A percentile compares a stretch with the other conserved stretches of the same genome.
Evolutionary conservation across 2,329 filamentous ascomycete species (phyloP).

Genomic region (Colletotrichum trifolii): DNA sequence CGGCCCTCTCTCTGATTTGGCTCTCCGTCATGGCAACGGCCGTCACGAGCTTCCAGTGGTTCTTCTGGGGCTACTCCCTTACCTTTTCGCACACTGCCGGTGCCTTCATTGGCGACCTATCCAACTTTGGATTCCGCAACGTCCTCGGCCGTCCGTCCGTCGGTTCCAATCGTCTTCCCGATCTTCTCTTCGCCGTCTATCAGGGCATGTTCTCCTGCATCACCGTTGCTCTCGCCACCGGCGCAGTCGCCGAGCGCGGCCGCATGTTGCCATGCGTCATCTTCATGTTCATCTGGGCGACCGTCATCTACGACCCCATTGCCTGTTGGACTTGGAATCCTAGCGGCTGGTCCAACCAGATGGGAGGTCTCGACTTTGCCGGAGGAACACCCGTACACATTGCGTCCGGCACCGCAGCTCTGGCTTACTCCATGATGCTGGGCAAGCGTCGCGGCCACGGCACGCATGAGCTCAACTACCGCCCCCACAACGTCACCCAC

Average conservation of each 20-base stretch:
- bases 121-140: conserved; percentile 82
- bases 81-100: conserved; percentile 83
- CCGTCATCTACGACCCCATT: conserved; percentile 90
- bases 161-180: conserved; percentile 78
- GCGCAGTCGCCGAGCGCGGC: conserved; percentile 87
- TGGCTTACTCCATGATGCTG: conserved; percentile 92
- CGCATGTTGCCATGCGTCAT: conserved; percentile 88
- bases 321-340: conserved; percentile 97
- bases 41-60: conserved; percentile 91
- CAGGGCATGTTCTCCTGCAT: conserved; percentile 91
- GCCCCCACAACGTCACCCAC: conserved; percentile 92
- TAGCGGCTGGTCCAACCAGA: conserved; percentile 79
- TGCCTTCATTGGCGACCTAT: conserved; percentile 80
- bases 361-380: conserved; percentile 89
- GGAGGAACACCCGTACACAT: conserved; percentile 94
- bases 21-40: conserved; percentile 88
- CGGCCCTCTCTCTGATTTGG: conserved; percentile 90
- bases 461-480: conserved; percentile 89
- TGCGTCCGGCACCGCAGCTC: conserved; percentile 81
- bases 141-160: conserved; percentile 82
- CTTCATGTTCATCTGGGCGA: conserved; percentile 95
- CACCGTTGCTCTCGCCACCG: conserved; percentile 85
- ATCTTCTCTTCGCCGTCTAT: conserved; percentile 86
- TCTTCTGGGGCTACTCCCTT: conserved; percentile 90
- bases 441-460: conserved; percentile 87